These are phyloP conservation scores for Strigomonas culicis DNA, from an alignment of 208 protist genomes.

Conservation along the genomic window DNA sequence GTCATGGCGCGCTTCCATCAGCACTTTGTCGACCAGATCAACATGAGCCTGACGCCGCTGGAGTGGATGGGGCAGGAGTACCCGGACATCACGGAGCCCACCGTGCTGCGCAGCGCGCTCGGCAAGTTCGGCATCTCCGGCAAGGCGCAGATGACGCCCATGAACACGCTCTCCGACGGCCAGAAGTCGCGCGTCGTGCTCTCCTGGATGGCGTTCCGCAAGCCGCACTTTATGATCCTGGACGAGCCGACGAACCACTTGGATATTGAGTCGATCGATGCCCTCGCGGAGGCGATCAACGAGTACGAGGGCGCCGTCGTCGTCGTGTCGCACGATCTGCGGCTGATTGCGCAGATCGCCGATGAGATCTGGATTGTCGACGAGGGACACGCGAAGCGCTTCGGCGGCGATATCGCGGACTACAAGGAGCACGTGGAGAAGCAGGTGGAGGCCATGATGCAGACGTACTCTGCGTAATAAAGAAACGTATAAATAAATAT, in stretches of 20 bases:
- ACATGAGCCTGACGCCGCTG: constrained; percentile 90
- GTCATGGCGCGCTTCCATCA: constrained; percentile 95
- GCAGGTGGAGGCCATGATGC: constrained; percentile 81
- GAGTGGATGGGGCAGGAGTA: constrained; percentile 95
- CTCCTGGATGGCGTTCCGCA: constrained; percentile 89
- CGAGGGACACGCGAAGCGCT: constrained; percentile 78
- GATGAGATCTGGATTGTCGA: constrained; percentile 97
- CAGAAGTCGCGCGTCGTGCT: constrained; percentile 97
- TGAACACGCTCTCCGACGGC: constrained; percentile 94
- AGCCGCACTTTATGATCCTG: constrained; percentile 96
- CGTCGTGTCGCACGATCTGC: constrained; percentile 96
- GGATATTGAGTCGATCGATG: constrained; percentile 97
- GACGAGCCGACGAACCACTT: constrained; percentile 98
- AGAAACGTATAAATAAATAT: not conserved
- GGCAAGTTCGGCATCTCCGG: constrained; percentile 93
- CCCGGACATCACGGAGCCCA: constrained; percentile 77
- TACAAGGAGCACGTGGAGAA: constrained; percentile 92
- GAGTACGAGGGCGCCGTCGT: constrained; percentile 94
- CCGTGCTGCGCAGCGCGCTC: constrained; percentile 91
- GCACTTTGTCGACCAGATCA: constrained; percentile 96
- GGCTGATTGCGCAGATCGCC: constrained; percentile 94
- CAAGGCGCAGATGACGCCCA: constrained; percentile 88
- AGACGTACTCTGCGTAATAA: constrained; percentile 35
- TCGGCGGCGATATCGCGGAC: constrained; percentile 88
- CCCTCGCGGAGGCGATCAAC: constrained; percentile 92